Evolutionary conservation across 768 basidiomycete species (phyloP).

Genomic region (Naganishia vaughanmartiniae): DNA sequence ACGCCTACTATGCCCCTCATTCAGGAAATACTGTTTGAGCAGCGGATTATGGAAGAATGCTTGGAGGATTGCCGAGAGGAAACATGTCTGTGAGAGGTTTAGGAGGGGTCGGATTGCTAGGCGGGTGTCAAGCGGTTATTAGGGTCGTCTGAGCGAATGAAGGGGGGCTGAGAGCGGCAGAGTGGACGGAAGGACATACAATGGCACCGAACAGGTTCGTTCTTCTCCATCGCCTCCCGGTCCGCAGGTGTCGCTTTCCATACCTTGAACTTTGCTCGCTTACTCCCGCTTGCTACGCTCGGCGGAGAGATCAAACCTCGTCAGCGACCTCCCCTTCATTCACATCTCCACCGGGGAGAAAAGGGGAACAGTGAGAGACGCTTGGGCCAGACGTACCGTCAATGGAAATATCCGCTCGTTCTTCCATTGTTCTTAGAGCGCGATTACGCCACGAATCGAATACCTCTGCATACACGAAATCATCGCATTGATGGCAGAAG

Average conservation of each 20-base stretch:
- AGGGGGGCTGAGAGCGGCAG: background rate
- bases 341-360: too few relatives aligned
- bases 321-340: too few relatives aligned
- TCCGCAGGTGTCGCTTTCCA: conserved; percentile 3
- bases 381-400: conserved; percentile 29
- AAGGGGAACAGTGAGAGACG: background rate
- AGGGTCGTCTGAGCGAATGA: too few relatives aligned
- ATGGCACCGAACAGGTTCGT: conserved; percentile 57
- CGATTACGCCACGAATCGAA: conserved; percentile 58
- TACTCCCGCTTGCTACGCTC: conserved; percentile 34
- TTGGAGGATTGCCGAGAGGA: conserved; percentile 87
- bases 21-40: conserved; percentile 80
- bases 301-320: too few relatives aligned
- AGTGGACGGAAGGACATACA: conserved; percentile 2
- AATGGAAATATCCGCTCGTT: conserved; percentile 51
- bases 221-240: background rate
- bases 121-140: too few relatives aligned
- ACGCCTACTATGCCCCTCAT: conserved; percentile 76
- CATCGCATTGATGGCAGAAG: conserved; percentile 70
- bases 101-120: conserved; percentile 76
- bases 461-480: conserved; percentile 65
- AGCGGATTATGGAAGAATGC: conserved; percentile 85
- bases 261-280: conserved; percentile 4
- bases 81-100: conserved; percentile 90
- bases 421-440: conserved; percentile 60